These are phyloP conservation scores for Wickerhamiella galacta DNA, from an alignment of 805 yeast genomes.

Conservation along the genomic window DNA sequence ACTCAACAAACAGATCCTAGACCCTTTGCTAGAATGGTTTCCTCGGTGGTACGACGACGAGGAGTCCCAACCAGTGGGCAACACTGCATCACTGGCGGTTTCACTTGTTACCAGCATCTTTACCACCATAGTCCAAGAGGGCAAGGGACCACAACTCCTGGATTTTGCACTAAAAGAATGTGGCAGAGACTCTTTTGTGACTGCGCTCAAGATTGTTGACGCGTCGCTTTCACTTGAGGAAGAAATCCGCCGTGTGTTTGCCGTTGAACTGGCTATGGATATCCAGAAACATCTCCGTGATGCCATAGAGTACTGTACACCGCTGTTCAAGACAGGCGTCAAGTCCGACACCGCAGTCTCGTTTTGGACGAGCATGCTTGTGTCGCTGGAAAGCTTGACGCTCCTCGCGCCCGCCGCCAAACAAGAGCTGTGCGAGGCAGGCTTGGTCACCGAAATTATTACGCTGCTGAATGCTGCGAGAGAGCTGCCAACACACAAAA, in stretches of 20 bases:
- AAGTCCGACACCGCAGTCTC: background rate
- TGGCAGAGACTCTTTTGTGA: background rate
- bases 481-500: slow-evolving; percentile 5
- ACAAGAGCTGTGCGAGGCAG: background rate
- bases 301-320: background rate
- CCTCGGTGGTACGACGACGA: slow-evolving; percentile 1
- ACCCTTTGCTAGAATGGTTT: background rate
- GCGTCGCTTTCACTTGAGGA: slow-evolving; percentile 1
- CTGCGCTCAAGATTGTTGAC: slow-evolving; percentile 4
- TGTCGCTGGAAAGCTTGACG: slow-evolving; percentile 4
- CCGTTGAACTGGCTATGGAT: background rate
- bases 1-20: background rate
- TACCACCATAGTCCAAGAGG: background rate
- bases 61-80: too few species aligned
- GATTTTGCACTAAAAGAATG: too few species aligned
- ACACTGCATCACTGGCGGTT: too few species aligned
- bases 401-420: slow-evolving; percentile 1
- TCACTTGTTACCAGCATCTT: too few species aligned
- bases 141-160: background rate
- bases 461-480: slow-evolving; percentile 3
- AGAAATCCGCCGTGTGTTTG: background rate
- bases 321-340: background rate
- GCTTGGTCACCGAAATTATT: slow-evolving; percentile 1
- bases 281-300: background rate
- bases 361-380: slow-evolving; percentile 4